Evolutionary conservation across 805 yeast species (phyloP).

Genomic region (Candida taoyuanica): DNA sequence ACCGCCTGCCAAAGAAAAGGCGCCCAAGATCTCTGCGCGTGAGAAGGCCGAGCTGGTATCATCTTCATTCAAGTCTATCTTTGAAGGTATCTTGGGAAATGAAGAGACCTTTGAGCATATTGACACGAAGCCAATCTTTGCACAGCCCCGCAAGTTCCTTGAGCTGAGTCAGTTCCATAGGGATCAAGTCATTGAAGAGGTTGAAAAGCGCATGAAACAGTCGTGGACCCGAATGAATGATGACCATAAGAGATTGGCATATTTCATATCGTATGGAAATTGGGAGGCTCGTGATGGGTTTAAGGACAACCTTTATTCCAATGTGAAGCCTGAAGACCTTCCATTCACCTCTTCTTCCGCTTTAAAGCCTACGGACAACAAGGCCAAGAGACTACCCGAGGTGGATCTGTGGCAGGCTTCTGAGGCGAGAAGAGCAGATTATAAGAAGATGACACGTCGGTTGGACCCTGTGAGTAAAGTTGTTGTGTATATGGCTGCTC

Average conservation of each 20-base stretch:
- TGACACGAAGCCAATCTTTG: slow-evolving; percentile 39
- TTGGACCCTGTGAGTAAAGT: slow-evolving; percentile 56
- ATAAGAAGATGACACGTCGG: slow-evolving; percentile 42
- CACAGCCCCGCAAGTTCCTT: slow-evolving; percentile 33
- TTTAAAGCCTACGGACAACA: slow-evolving; percentile 13
- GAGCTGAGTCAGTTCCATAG: slow-evolving; percentile 42
- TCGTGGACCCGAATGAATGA: slow-evolving; percentile 50
- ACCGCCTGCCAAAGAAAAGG: neutral
- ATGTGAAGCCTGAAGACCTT: slow-evolving; percentile 50
- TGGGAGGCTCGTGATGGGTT: slow-evolving; percentile 67
- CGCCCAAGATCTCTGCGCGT: slow-evolving; percentile 14
- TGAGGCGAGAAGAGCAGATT: slow-evolving; percentile 37
- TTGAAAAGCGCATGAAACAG: slow-evolving; percentile 42
- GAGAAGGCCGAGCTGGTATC: slow-evolving; percentile 25
- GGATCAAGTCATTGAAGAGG: slow-evolving; percentile 51
- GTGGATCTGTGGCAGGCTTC: slow-evolving; percentile 40
- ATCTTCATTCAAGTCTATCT: slow-evolving; percentile 25
- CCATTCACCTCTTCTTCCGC: slow-evolving; percentile 46
- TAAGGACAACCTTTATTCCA: slow-evolving; percentile 38
- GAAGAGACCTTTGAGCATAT: slow-evolving; percentile 44
- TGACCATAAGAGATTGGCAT: slow-evolving; percentile 51
- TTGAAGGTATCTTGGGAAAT: slow-evolving; percentile 28
- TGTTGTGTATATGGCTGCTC: slow-evolving; percentile 43
- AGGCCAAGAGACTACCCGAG: slow-evolving; percentile 31
- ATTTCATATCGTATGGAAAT: slow-evolving; percentile 62